phyloP scores from a whole-genome alignment of 768 basidiomycete genomes.

The Boletus speciosus region DNA sequence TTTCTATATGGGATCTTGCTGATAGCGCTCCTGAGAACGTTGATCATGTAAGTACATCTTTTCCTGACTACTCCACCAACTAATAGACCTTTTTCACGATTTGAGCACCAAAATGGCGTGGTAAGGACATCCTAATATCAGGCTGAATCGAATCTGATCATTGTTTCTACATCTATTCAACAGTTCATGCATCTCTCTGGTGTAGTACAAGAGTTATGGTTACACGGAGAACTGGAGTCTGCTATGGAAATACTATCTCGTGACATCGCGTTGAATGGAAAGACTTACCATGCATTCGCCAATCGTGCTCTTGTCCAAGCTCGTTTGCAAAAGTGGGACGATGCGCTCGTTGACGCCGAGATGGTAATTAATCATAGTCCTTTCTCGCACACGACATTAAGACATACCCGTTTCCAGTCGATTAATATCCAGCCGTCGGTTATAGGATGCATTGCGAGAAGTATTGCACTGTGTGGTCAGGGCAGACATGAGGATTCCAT shows the following conservation, averaged over 20 bases:
- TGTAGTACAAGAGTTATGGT: slow-evolving; percentile 3
- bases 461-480: slow-evolving; percentile 11
- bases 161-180: not conserved
- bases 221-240: not conserved
- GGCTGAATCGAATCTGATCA: not conserved
- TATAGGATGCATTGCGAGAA: slow-evolving; percentile 16
- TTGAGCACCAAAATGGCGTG: not conserved
- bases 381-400: not conserved
- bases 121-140: not conserved
- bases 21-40: not conserved
- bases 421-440: slow-evolving; percentile 6
- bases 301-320: slow-evolving; percentile 13
- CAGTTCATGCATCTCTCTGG: slow-evolving; percentile 11
- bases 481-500: slow-evolving; percentile 11
- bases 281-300: slow-evolving; percentile 1
- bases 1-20: slow-evolving; percentile 14
- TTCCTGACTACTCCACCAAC: not conserved
- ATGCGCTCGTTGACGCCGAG: slow-evolving; percentile 10
- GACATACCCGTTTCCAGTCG: not conserved
- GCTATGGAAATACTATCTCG: slow-evolving; percentile 6
- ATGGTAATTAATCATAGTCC: not conserved
- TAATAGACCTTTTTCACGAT: not conserved
- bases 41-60: not conserved
- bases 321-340: not conserved
- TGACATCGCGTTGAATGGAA: slow-evolving; percentile 3